phyloP scores from a whole-genome alignment of 495 filamentous ascomycete species.

The Xylaria longipes region DNA sequence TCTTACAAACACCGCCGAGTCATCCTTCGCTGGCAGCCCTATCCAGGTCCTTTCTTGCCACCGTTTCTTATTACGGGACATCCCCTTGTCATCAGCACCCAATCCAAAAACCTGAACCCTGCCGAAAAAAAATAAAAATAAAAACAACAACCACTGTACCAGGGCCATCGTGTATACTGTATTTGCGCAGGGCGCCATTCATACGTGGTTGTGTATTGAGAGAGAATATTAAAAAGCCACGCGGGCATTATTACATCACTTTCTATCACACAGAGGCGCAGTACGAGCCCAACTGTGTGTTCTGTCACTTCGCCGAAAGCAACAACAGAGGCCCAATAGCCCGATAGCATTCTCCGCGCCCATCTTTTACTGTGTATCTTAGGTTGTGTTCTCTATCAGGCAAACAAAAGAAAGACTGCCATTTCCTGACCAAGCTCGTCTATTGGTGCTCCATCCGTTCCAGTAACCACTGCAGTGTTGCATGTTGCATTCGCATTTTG shows the following conservation, averaged over 20 bases:
- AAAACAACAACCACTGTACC: background rate
- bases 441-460: slow-evolving; percentile 4
- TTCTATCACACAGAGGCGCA: slow-evolving; percentile 13
- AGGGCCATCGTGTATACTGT: background rate
- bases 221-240: background rate
- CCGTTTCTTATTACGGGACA: background rate
- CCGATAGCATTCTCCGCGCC: background rate
- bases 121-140: background rate
- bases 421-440: background rate
- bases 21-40: background rate
- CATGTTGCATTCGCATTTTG: slow-evolving; percentile 7
- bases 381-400: background rate
- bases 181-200: background rate
- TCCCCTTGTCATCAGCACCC: background rate
- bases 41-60: background rate
- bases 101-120: slow-evolving; percentile 6
- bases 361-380: background rate
- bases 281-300: slow-evolving; percentile 6
- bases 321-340: slow-evolving; percentile 7
- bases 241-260: background rate
- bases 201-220: background rate
- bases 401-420: slow-evolving; percentile 16
- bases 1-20: background rate
- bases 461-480: slow-evolving; percentile 10
- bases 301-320: slow-evolving; percentile 2